Conservation (phyloP, 177 flowering plant species). For the Vitis hybrid region DNA sequence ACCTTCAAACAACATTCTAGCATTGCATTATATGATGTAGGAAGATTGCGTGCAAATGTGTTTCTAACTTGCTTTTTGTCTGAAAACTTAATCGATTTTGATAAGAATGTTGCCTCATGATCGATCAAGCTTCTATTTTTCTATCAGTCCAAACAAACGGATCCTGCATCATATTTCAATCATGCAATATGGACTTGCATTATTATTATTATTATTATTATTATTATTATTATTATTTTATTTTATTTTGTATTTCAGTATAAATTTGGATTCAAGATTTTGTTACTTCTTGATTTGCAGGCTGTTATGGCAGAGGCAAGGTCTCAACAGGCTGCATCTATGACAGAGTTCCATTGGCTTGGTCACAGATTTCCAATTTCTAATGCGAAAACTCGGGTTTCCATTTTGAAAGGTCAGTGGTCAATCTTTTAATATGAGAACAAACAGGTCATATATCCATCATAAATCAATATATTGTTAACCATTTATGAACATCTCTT, state of each 20-base stretch:
- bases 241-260: not conserved
- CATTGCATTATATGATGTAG: too few species aligned
- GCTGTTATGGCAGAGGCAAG: conserved; percentile 98
- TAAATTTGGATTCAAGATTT: not conserved
- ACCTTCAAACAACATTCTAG: too few species aligned
- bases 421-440: not conserved
- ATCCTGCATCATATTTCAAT: not conserved
- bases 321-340: conserved; percentile 96
- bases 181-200: not conserved
- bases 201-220: not conserved
- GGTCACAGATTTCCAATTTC: conserved; percentile 91
- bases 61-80: not conserved
- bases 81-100: not conserved
- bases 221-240: not conserved
- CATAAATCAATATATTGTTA: not conserved
- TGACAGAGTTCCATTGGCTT: conserved; percentile 94
- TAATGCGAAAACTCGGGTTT: conserved; percentile 88
- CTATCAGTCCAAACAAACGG: not conserved
- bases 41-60: not conserved
- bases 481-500: not conserved
- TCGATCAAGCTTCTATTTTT: not conserved
- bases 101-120: not conserved
- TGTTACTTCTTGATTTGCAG: conserved; percentile 37
- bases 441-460: not conserved
- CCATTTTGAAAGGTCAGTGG: conserved; percentile 81